Evolutionary conservation across 352 stramenopile species (phyloP).

Genomic region (Pseudoperonospora humuli): DNA sequence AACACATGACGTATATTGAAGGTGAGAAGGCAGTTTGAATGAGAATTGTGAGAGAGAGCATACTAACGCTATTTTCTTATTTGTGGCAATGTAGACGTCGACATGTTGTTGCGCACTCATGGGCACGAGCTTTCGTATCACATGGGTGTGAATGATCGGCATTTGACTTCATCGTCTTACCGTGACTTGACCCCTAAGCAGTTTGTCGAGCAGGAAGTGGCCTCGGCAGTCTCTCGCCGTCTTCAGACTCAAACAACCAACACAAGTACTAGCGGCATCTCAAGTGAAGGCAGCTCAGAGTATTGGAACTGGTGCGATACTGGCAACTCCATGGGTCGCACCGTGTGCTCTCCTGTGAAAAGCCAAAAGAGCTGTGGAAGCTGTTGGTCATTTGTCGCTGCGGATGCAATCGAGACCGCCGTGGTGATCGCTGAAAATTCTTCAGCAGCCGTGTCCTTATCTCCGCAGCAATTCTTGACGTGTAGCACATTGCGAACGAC

Average conservation of each 20-base stretch:
- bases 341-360: conserved; percentile 65
- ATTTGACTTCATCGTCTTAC: conserved; percentile 32
- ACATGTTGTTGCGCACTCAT: conserved; percentile 50
- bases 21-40: conserved; percentile 20
- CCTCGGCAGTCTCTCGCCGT: conserved; percentile 18
- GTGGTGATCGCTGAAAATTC: conserved; percentile 62
- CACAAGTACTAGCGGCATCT: conserved; percentile 15
- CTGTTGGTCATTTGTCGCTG: conserved; percentile 75
- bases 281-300: conserved; percentile 13
- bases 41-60: neutral
- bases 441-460: conserved; percentile 47
- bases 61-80: conserved; percentile 3
- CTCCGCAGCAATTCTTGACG: conserved; percentile 69
- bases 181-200: conserved; percentile 35
- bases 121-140: conserved; percentile 59
- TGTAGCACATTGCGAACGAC: conserved; percentile 60
- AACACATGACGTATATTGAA: conserved; percentile 77
- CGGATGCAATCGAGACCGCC: conserved; percentile 73
- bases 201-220: conserved; percentile 57
- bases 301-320: conserved; percentile 72
- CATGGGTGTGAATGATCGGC: conserved; percentile 61
- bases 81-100: conserved; percentile 36
- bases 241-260: conserved; percentile 19
- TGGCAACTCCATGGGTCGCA: conserved; percentile 46
- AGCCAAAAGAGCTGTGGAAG: conserved; percentile 76